Evolutionary conservation across 345 rosid genomes (phyloP).

Genomic region (Pelargonium nanum): DNA sequence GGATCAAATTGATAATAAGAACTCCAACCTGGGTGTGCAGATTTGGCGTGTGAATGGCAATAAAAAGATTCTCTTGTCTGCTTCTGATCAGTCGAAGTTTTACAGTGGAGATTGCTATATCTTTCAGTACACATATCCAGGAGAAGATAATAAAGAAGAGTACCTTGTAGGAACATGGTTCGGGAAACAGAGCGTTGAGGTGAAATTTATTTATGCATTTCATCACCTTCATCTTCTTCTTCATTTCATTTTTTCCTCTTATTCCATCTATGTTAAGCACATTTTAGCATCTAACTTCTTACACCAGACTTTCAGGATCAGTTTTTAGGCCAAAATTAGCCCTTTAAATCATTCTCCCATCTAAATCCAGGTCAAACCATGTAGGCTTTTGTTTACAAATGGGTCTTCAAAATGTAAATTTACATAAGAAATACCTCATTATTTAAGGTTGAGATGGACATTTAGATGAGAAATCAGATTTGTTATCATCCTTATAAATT

Average conservation of each 20-base stretch:
- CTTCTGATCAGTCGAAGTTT: slow-evolving; percentile 73
- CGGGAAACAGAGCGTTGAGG: slow-evolving; percentile 91
- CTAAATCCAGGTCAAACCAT: too few relatives aligned
- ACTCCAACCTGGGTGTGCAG: slow-evolving; percentile 17
- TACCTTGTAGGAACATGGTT: slow-evolving; percentile 86
- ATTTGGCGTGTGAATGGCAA: slow-evolving; percentile 76
- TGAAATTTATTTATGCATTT: slow-evolving; percentile 14
- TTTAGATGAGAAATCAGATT: too few relatives aligned
- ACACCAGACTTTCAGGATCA: too few relatives aligned
- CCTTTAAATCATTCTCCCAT: too few relatives aligned
- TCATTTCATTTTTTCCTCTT: neutral
- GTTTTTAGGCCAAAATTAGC: too few relatives aligned
- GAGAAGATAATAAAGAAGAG: slow-evolving; percentile 93
- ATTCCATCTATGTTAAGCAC: neutral
- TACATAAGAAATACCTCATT: too few relatives aligned
- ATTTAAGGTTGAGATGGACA: too few relatives aligned
- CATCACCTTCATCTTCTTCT: neutral
- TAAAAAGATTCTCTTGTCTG: slow-evolving; percentile 65
- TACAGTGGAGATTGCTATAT: slow-evolving; percentile 87
- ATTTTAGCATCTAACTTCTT: neutral
- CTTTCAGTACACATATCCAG: slow-evolving; percentile 79
- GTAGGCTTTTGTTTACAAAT: too few relatives aligned
- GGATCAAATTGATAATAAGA: neutral
- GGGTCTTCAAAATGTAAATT: too few relatives aligned
- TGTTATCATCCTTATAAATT: too few relatives aligned